These are phyloP conservation scores for Ceratobasidium sp. DNA, from an alignment of 1,284 basidiomycete genomes.

Conservation along the genomic window DNA sequence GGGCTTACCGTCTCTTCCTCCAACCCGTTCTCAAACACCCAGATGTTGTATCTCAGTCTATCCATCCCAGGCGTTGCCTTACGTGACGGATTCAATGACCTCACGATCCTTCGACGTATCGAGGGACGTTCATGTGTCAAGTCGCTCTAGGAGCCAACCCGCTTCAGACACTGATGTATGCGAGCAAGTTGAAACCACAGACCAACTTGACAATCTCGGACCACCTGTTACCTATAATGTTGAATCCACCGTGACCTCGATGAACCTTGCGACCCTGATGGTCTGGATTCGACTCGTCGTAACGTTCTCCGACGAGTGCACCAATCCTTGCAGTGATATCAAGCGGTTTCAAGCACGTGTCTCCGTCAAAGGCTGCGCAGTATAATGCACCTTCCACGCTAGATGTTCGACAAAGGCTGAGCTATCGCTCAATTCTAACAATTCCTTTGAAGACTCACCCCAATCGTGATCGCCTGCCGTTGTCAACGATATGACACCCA, in stretches of 20 bases:
- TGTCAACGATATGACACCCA: background rate
- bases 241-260: background rate
- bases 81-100: background rate
- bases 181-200: background rate
- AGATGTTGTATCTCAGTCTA: background rate
- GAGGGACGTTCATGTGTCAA: background rate
- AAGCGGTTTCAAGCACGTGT: no score
- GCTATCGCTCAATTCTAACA: no score
- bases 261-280: background rate
- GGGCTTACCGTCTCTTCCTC: background rate
- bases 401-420: no score
- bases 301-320: background rate
- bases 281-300: background rate
- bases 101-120: background rate
- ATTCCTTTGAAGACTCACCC: background rate
- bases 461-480: background rate
- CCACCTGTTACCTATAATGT: background rate
- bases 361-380: no score
- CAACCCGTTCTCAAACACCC: background rate
- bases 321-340: background rate
- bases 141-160: background rate
- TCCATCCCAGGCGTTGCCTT: background rate
- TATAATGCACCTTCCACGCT: no score
- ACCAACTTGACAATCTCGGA: conserved; percentile 9
- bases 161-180: background rate